phyloP scores from a whole-genome alignment of 805 yeast genomes.

The Saccharomyces paradoxus region DNA sequence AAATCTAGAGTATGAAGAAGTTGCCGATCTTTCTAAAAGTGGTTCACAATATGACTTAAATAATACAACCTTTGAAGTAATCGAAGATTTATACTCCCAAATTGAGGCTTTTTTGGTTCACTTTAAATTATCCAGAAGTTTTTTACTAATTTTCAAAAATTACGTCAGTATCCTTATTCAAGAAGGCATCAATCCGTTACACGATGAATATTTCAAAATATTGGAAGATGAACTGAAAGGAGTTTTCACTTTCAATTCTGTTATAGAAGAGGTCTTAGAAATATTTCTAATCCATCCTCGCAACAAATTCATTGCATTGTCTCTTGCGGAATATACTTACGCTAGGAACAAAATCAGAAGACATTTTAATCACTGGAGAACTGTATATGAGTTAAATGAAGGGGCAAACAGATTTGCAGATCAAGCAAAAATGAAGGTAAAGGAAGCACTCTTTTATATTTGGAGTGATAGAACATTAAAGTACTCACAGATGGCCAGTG shows the following conservation, averaged over 20 bases:
- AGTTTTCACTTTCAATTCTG: slow-evolving; percentile 10
- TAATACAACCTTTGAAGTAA: not conserved
- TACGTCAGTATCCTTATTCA: slow-evolving; percentile 14
- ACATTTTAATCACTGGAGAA: slow-evolving; percentile 15
- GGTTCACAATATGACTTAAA: not conserved
- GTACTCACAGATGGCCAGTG: not conserved
- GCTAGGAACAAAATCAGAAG: slow-evolving; percentile 3
- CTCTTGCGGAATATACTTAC: slow-evolving; percentile 13
- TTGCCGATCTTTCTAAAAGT: not conserved
- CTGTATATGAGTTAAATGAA: slow-evolving; percentile 4
- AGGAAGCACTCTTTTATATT: not conserved
- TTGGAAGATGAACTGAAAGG: slow-evolving; percentile 19
- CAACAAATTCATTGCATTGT: slow-evolving; percentile 18
- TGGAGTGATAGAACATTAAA: not conserved
- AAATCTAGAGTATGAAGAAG: not conserved
- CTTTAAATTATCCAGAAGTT: slow-evolving; percentile 19
- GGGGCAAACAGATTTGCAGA: not conserved
- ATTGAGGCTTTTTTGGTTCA: slow-evolving; percentile 21
- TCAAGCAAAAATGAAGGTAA: not conserved
- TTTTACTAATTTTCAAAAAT: slow-evolving; percentile 18
- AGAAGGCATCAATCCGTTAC: slow-evolving; percentile 15
- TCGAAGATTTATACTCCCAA: slow-evolving; percentile 13
- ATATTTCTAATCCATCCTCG: slow-evolving; percentile 21
- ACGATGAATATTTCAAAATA: slow-evolving; percentile 15
- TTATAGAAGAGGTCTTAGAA: slow-evolving; percentile 12